Evolutionary conservation across 495 filamentous ascomycete genomes (phyloP).

Genomic region (Xylaria scruposa): DNA sequence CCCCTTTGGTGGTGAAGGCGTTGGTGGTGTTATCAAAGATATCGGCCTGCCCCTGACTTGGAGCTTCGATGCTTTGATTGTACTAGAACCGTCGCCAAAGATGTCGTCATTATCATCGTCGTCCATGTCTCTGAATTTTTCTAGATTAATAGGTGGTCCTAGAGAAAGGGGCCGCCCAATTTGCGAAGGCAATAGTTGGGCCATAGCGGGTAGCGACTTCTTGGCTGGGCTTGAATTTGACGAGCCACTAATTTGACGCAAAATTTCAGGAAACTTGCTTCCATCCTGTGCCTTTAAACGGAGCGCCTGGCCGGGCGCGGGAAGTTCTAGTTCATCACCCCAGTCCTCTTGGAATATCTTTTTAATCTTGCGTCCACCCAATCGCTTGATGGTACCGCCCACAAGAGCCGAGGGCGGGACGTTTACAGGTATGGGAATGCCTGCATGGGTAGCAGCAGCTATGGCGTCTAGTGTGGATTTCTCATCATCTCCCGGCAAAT

Average conservation of each 20-base stretch:
- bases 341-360: slow-evolving; percentile 81
- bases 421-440: slow-evolving; percentile 88
- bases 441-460: slow-evolving; percentile 81
- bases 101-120: slow-evolving; percentile 65
- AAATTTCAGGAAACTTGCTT: slow-evolving; percentile 68
- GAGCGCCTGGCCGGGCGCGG: slow-evolving; percentile 63
- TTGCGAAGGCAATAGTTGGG: slow-evolving; percentile 31
- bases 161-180: slow-evolving; percentile 32
- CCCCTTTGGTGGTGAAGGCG: slow-evolving; percentile 46
- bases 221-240: slow-evolving; percentile 50
- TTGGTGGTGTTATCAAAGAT: slow-evolving; percentile 63
- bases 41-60: slow-evolving; percentile 59
- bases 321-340: slow-evolving; percentile 88
- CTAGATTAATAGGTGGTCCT: slow-evolving; percentile 55
- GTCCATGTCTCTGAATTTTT: slow-evolving; percentile 65
- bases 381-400: slow-evolving; percentile 91
- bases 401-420: slow-evolving; percentile 93
- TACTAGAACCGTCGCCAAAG: slow-evolving; percentile 65
- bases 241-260: slow-evolving; percentile 67
- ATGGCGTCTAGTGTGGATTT: slow-evolving; percentile 82
- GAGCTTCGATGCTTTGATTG: slow-evolving; percentile 71
- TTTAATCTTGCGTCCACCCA: slow-evolving; percentile 80
- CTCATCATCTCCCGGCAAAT: slow-evolving; percentile 80
- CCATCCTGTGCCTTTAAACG: slow-evolving; percentile 67
- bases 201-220: slow-evolving; percentile 31